A percentile compares a stretch with the other conserved stretches of the same genome.
Conservation (phyloP, 352 stramenopile species). For the Globisporangium abappressorium region DNA sequence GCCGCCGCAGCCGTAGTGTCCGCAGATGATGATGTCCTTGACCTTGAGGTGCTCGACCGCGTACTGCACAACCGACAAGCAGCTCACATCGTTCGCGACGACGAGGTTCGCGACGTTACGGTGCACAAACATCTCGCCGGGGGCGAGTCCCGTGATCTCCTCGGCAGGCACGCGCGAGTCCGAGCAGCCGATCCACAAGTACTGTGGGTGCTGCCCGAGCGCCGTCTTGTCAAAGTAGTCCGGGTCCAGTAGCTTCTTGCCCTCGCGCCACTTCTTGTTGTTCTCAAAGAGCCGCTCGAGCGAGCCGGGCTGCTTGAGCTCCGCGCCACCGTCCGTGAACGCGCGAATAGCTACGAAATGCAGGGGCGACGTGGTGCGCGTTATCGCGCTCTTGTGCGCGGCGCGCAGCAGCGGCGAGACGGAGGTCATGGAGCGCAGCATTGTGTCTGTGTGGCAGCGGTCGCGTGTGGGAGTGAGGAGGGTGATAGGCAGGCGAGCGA, state of each 20-base stretch:
- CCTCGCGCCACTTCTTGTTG: conserved; percentile 76
- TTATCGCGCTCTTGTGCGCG: conserved; percentile 4
- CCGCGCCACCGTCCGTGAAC: conserved; percentile 7
- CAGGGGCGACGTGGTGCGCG: background rate
- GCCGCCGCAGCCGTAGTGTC: conserved; percentile 89
- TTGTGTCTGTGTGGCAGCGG: background rate
- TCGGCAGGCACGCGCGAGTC: conserved; percentile 88
- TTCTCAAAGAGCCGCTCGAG: conserved; percentile 21
- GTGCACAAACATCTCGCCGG: conserved; percentile 89
- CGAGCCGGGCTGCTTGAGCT: conserved; percentile 5
- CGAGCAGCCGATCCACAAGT: conserved; percentile 90
- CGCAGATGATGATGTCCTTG: conserved; percentile 85
- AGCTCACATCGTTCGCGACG: conserved; percentile 66
- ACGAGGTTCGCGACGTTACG: conserved; percentile 88
- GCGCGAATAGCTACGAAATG: background rate
- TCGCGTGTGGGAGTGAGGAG: background rate
- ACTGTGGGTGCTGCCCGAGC: conserved; percentile 79
- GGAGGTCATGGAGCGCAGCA: conserved; percentile 1
- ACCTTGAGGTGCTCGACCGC: conserved; percentile 82
- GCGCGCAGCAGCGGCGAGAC: conserved; percentile 4
- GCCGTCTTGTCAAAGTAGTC: conserved; percentile 82
- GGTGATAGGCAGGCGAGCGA: background rate
- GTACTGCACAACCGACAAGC: conserved; percentile 68
- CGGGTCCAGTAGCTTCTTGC: conserved; percentile 63
- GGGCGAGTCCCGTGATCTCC: conserved; percentile 80